Base-by-base conservation (phyloP, 768 basidiomycete genomes). In the Postia placenta region DNA sequence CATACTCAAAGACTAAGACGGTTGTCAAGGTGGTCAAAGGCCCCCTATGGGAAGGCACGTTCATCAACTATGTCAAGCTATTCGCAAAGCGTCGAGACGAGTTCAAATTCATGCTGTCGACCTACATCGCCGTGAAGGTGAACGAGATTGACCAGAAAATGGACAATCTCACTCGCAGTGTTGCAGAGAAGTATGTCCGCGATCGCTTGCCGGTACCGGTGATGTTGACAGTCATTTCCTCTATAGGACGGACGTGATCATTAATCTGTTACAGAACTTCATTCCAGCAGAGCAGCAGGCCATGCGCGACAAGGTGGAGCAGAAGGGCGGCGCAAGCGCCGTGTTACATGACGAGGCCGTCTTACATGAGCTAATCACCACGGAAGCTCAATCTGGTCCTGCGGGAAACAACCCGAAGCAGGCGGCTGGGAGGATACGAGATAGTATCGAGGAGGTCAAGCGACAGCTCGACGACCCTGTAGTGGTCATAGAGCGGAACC, bases 251-350 rank as follows among this genome's bases (percentile, higher is more conserved):
- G 60, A 69, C 48, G 60, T 65, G 12, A 56, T 67, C 57, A 50
- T 70, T 3, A 42, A 64, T 4, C 58, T 75, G 17, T 72, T 74
- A 46, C 60, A 66, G 11, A 65, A 63, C 37, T 56, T 73, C 11
- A 68, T 74, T 20, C 66, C 72, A 0, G 67, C 71, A 0, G 64
- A 69, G 9, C 71, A 74, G 47, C 60, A 60, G 38, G 71, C 74
- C 26, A 45, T 74, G 1, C 51, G 61, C 3, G 60, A 63, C 24
- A 3, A 41, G 14, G 20, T 22, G 17, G 23, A 23, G 17, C 5
- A 22, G 17, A 9, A 7, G 12, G 19, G 9, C 5, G n/a, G 40
- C 17, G 17, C 9, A 33, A 15, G 15, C 7, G 30, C 15, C 7
- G 30, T 33, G 9, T 7, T 33, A 15, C 7, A 15, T 7, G 15